Base-by-base conservation (phyloP, 1,284 basidiomycete species). In the Flammula alnicola region DNA sequence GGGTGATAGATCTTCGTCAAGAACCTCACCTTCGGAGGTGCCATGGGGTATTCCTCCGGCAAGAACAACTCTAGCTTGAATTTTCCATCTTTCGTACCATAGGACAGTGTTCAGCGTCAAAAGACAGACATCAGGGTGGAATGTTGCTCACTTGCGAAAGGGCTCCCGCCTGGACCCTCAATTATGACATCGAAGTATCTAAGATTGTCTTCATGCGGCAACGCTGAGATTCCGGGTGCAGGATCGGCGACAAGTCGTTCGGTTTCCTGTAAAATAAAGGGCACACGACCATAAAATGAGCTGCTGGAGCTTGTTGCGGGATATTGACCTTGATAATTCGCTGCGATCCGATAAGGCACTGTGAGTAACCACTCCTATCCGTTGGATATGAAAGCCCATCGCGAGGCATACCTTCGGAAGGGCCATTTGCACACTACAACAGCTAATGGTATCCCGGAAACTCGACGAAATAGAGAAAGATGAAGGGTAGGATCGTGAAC, bases 1-100 rank as follows among this genome's bases (percentile, higher is more conserved):
- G 97, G 97, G 73, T 99, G 97, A 78, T 99, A 99, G 78, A 99
- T 97, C 87, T 97, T 97, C 55, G 96, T 98, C 60, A 98, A 76
- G 78, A 99, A 99, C 57, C 97, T 84, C 50, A 99, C 97, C 75
- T 98, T 99, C 25, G 97, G 97, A 0, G 97, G 95, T 44, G 91
- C 91, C 96, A 99, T 98, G 1, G 96, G 96, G 72, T 99, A 99
- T 68, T 98, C 96, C 70, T 98, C 96, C 1, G 97, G 95, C 36
- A 99, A 77, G 76, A 98, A 99, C 38, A 99, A 79, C 73, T 99
- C 97, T 27, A 98, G 81, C 64, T 88, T 91, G 78, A 99, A 99
- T 12, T 90, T 76, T 20, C 97, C 97, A 62, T 87, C 95, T 97
- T 44, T 30, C n/a, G 16, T n/a, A 16, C 27, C 36, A 23, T 44